phyloP scores from a whole-genome alignment of 768 basidiomycete genomes.

The Suillus cothurnatus region DNA sequence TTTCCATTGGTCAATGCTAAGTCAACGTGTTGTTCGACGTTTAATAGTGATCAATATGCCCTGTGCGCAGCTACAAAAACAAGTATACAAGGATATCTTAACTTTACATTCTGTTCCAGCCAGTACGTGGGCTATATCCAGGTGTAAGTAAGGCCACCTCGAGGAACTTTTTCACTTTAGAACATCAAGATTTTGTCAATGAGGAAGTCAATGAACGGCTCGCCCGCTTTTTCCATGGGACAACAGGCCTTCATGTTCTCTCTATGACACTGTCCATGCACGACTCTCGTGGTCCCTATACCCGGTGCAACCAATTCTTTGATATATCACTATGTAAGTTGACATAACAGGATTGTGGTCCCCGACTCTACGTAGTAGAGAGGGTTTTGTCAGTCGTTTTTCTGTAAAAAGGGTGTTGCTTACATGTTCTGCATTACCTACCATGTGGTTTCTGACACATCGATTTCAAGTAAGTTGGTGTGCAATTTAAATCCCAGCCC shows the following conservation, averaged over 20 bases:
- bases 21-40: no score
- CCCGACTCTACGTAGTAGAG: no score
- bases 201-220: not conserved
- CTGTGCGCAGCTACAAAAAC: not conserved
- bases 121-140: not conserved
- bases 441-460: no score
- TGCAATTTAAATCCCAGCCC: no score
- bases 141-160: not conserved
- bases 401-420: no score
- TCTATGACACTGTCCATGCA: not conserved
- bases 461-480: no score
- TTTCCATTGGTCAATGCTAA: not conserved
- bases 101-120: not conserved
- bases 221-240: not conserved
- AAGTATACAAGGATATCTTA: not conserved
- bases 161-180: slow-evolving; percentile 2
- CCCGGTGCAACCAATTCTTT: slow-evolving; percentile 1
- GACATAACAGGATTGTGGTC: no score
- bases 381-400: no score
- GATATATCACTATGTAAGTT: not conserved
- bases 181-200: not conserved
- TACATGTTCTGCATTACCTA: no score
- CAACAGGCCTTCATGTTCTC: not conserved
- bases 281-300: not conserved
- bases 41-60: not conserved